A percentile compares a stretch with the other conserved stretches of the same genome.
Evolutionary conservation across 1,284 basidiomycete species (phyloP).

Genomic region (Naganishia cerealis): DNA sequence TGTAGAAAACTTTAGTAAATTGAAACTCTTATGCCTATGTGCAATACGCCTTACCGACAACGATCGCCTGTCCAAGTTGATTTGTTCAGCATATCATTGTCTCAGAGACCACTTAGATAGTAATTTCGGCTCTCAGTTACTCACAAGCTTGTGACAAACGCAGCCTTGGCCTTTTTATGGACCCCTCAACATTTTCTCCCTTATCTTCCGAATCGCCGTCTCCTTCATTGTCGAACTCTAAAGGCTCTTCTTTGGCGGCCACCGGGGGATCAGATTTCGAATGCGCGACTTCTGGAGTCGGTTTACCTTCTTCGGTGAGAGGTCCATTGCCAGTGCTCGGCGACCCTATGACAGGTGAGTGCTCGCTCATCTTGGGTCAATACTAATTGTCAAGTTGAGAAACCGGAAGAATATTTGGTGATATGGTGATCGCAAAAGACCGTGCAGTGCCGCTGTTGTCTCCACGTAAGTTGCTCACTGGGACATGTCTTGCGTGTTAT

Average conservation of each 20-base stretch:
- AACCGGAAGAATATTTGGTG: no score
- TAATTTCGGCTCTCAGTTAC: not conserved
- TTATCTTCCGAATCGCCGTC: slow-evolving; percentile 6
- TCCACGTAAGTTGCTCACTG: no score
- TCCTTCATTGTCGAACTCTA: slow-evolving; percentile 7
- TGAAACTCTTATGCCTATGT: no score
- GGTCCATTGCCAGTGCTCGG: not conserved
- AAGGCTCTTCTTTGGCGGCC: slow-evolving; percentile 12
- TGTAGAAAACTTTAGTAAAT: not conserved
- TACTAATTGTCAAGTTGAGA: no score
- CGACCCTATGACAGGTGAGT: not conserved
- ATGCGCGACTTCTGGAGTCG: not conserved
- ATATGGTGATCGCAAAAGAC: no score
- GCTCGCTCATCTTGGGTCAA: not conserved
- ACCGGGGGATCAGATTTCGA: not conserved
- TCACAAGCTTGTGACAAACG: slow-evolving; percentile 36
- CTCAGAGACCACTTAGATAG: not conserved
- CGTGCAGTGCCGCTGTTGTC: no score
- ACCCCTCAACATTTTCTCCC: slow-evolving; percentile 1
- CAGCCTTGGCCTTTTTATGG: slow-evolving; percentile 34
- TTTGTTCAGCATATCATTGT: not conserved
- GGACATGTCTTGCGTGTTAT: no score
- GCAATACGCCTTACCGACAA: slow-evolving; percentile 32
- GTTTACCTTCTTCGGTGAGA: not conserved
- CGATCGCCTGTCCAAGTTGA: slow-evolving; percentile 28